Evolutionary conservation across 441 rosid species (phyloP).

Genomic region (Pelargonium exstipulatum): DNA sequence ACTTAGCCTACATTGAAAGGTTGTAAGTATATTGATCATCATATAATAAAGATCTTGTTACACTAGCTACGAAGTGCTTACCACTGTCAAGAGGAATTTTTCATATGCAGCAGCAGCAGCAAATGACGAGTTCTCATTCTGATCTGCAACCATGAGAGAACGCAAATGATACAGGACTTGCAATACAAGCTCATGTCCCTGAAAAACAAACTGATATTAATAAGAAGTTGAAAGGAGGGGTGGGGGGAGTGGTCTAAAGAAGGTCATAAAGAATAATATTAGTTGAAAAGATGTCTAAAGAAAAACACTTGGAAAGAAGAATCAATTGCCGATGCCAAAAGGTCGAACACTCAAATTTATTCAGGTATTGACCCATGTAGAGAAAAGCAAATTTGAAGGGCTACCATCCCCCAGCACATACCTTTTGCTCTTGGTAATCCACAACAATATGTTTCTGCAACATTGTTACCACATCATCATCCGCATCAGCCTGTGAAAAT

Average conservation of each 20-base stretch:
- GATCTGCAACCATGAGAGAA: slow-evolving; percentile 47
- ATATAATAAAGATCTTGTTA: slow-evolving; percentile 18
- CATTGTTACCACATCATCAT: slow-evolving; percentile 58
- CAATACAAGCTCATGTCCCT: slow-evolving; percentile 96
- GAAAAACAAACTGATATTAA: slow-evolving; percentile 28
- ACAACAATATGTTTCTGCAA: slow-evolving; percentile 65
- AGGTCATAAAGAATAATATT: neutral
- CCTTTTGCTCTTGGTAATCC: slow-evolving; percentile 82
- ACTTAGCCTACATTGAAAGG: slow-evolving; percentile 62
- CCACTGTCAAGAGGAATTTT: slow-evolving; percentile 81
- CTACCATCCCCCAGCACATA: slow-evolving; percentile 25
- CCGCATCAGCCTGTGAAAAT: slow-evolving; percentile 67
- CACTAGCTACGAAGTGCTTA: slow-evolving; percentile 32
- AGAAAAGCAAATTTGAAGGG: neutral
- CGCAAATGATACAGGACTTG: slow-evolving; percentile 80
- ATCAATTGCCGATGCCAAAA: neutral
- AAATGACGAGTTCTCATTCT: slow-evolving; percentile 43
- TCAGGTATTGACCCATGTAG: neutral
- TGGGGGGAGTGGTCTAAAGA: neutral
- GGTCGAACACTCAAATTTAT: neutral
- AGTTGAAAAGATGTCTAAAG: slow-evolving; percentile 10
- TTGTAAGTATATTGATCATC: slow-evolving; percentile 30
- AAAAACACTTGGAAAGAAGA: neutral
- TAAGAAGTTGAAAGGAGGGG: slow-evolving; percentile 13
- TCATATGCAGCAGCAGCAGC: slow-evolving; percentile 58